Percentiles rank a stretch among this genome's conserved stretches.
phyloP scores from a whole-genome alignment of 106 monocot species.

The Apostasia shenzhenica region DNA sequence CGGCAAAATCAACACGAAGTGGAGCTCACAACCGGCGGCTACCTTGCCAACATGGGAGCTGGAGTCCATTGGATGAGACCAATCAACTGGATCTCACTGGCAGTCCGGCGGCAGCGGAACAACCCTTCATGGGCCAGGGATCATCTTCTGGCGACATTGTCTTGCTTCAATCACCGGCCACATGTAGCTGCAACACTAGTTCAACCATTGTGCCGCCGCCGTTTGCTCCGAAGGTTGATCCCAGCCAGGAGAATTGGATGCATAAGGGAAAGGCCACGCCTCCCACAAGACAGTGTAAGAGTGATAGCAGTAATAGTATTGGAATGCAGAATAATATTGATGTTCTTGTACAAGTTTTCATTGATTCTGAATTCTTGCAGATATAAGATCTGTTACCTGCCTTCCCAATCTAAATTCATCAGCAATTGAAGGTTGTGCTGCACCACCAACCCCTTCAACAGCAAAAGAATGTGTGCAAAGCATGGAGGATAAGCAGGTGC shows the following conservation, averaged over 20 bases:
- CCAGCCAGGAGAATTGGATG: background rate
- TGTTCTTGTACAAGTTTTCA: background rate
- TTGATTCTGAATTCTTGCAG: conserved; percentile 1
- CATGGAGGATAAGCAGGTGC: background rate
- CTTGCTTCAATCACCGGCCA: background rate
- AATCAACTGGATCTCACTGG: background rate
- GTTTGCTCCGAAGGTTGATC: background rate
- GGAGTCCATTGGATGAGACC: background rate
- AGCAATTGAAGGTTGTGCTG: background rate
- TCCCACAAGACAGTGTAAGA: background rate
- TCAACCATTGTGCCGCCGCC: background rate
- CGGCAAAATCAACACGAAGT: conserved; percentile 6
- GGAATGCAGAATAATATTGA: too few relatives aligned
- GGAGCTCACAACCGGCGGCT: background rate
- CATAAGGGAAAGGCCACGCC: too few relatives aligned
- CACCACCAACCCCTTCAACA: conserved; percentile 1
- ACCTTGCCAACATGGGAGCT: background rate
- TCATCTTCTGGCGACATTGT: background rate
- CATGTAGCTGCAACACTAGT: too few relatives aligned
- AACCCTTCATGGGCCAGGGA: background rate
- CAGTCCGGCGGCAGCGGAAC: background rate
- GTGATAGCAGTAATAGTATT: background rate
- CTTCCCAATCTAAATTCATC: background rate
- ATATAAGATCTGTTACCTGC: background rate
- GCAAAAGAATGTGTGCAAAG: background rate